phyloP scores from a whole-genome alignment of 371 early-diverging fungal genomes.

The Apophysomyces trapeziformis region DNA sequence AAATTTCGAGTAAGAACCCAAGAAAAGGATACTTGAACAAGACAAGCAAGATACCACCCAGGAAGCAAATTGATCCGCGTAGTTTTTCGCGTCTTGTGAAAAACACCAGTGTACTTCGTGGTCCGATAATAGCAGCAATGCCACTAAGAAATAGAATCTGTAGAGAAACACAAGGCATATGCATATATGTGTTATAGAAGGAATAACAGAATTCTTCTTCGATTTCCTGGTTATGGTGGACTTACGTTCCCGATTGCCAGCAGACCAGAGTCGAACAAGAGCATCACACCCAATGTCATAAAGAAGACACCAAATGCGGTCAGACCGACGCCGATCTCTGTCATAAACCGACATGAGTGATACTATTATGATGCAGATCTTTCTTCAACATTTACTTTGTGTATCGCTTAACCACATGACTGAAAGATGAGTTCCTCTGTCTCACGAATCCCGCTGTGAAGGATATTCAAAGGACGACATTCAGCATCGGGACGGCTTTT shows the following conservation, averaged over 20 bases:
- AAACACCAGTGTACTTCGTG: constrained; percentile 82
- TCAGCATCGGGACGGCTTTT: no score
- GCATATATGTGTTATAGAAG: no score
- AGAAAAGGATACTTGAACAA: constrained; percentile 87
- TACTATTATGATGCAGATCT: neutral
- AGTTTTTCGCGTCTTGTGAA: constrained; percentile 83
- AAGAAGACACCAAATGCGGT: constrained; percentile 95
- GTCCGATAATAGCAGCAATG: constrained; percentile 86
- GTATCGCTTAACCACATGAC: constrained; percentile 86
- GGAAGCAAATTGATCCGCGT: constrained; percentile 89
- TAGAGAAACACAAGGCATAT: constrained; percentile 1
- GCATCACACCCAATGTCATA: constrained; percentile 88
- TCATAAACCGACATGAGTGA: neutral
- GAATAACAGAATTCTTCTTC: no score
- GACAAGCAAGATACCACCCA: constrained; percentile 90
- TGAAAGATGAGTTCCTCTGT: neutral
- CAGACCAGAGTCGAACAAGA: constrained; percentile 95
- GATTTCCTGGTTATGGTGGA: neutral
- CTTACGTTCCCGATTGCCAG: constrained; percentile 96
- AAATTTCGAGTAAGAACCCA: constrained; percentile 89
- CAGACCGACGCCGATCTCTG: constrained; percentile 95
- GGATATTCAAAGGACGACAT: no score
- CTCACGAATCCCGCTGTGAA: no score
- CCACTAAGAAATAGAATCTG: constrained; percentile 93
- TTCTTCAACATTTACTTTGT: constrained; percentile 64